These are phyloP conservation scores for Seiridium unicorne DNA, from an alignment of 2,329 filamentous ascomycete genomes.

Conservation along the genomic window DNA sequence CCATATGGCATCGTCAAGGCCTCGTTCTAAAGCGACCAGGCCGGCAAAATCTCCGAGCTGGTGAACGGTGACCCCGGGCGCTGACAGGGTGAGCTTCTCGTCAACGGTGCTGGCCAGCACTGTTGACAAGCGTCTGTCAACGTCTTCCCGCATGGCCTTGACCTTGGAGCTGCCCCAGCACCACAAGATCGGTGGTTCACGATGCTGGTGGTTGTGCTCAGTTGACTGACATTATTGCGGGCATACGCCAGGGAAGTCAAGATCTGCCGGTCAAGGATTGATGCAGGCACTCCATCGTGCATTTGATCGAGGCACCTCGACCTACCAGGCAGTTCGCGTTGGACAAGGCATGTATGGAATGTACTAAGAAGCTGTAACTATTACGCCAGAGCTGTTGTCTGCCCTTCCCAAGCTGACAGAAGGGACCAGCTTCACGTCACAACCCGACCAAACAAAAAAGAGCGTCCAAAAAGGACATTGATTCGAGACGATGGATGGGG, in stretches of 20 bases:
- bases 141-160: background rate
- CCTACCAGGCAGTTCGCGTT: background rate
- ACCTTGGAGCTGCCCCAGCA: background rate
- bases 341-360: background rate
- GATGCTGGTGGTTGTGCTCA: conserved; percentile 1
- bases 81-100: conserved; percentile 1
- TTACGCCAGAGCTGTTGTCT: too few relatives aligned
- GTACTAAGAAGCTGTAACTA: too few relatives aligned
- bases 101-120: background rate
- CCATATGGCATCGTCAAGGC: background rate
- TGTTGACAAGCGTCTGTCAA: background rate
- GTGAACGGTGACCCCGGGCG: background rate
- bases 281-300: conserved; percentile 7
- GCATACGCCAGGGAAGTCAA: conserved; percentile 2
- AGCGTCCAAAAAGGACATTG: too few relatives aligned
- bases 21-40: conserved; percentile 1
- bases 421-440: background rate
- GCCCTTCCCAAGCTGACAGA: background rate
- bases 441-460: background rate
- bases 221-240: background rate
- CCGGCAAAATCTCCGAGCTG: conserved; percentile 10
- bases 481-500: background rate
- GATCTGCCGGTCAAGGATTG: conserved; percentile 10
- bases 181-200: conserved; percentile 2
- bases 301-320: background rate